Evolutionary conservation across 148 eudicot genomes (phyloP).

Genomic region (Rheum nobile): DNA sequence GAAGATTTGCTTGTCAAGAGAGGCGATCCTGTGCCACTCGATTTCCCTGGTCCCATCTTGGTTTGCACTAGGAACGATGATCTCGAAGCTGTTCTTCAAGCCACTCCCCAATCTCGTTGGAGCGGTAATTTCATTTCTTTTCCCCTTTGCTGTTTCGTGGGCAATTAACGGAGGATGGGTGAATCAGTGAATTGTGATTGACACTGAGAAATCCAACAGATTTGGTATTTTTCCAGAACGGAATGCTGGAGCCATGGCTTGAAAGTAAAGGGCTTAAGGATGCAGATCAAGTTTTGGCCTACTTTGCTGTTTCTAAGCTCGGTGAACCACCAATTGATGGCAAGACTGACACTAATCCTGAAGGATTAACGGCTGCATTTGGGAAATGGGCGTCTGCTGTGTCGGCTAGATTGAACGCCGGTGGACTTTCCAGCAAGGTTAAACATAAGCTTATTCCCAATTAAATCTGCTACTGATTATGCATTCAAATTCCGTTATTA

Average conservation of each 20-base stretch:
- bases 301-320: constrained; percentile 89
- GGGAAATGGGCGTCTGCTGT: constrained; percentile 97
- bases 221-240: constrained; percentile 99
- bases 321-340: constrained; percentile 93
- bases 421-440: constrained; percentile 97
- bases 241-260: constrained; percentile 98
- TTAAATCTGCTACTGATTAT: not conserved
- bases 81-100: constrained; percentile 76
- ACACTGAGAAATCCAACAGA: constrained; percentile 77
- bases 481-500: not conserved
- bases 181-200: not conserved
- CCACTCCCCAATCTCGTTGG: constrained; percentile 80
- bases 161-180: too few species aligned
- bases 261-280: constrained; percentile 76
- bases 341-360: constrained; percentile 89
- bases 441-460: not conserved
- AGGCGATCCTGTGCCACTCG: constrained; percentile 72
- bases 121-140: constrained; percentile 28
- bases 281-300: constrained; percentile 84
- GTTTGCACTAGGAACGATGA: constrained; percentile 95
- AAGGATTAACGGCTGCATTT: constrained; percentile 87
- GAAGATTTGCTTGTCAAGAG: constrained; percentile 65
- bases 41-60: constrained; percentile 74
- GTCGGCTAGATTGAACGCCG: constrained; percentile 66
- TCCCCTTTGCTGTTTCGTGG: not conserved